phyloP scores from a whole-genome alignment of 768 basidiomycete species.

The Leucocoprinus sp. region DNA sequence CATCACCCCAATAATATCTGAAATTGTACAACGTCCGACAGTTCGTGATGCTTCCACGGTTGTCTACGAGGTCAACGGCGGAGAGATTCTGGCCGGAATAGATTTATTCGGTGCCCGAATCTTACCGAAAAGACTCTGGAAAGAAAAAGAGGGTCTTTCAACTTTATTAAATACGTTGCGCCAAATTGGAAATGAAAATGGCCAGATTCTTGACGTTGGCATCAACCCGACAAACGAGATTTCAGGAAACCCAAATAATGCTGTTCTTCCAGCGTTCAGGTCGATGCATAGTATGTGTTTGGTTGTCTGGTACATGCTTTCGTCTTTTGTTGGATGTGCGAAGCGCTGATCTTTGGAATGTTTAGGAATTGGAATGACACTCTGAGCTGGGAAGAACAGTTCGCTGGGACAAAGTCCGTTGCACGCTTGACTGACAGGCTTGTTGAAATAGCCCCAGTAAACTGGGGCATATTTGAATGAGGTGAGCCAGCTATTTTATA shows the following conservation, averaged over 20 bases:
- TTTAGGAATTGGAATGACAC: slow-evolving; percentile 11
- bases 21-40: slow-evolving; percentile 11
- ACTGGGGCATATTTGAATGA: slow-evolving; percentile 16
- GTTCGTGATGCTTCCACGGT: slow-evolving; percentile 8
- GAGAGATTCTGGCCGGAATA: slow-evolving; percentile 10
- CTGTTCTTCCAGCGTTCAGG: slow-evolving; percentile 15
- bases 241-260: slow-evolving; percentile 11
- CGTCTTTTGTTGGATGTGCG: background rate
- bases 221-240: slow-evolving; percentile 12
- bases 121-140: slow-evolving; percentile 10
- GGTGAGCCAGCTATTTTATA: background rate
- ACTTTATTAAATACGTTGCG: slow-evolving; percentile 5
- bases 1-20: slow-evolving; percentile 2
- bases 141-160: slow-evolving; percentile 7
- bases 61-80: slow-evolving; percentile 12
- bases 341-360: background rate
- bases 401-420: slow-evolving; percentile 6
- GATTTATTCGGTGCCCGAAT: slow-evolving; percentile 12
- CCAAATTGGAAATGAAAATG: slow-evolving; percentile 10
- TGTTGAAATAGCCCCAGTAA: slow-evolving; percentile 10
- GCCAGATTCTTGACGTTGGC: slow-evolving; percentile 11
- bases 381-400: slow-evolving; percentile 10
- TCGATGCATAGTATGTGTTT: slow-evolving; percentile 10
- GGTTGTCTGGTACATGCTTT: slow-evolving; percentile 5
- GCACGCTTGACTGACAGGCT: slow-evolving; percentile 8